Evolutionary conservation across 306 rosid species (phyloP), one percentile per base, ranked within the genome.

Genomic region (Cucurbita ficifolia): DNA sequence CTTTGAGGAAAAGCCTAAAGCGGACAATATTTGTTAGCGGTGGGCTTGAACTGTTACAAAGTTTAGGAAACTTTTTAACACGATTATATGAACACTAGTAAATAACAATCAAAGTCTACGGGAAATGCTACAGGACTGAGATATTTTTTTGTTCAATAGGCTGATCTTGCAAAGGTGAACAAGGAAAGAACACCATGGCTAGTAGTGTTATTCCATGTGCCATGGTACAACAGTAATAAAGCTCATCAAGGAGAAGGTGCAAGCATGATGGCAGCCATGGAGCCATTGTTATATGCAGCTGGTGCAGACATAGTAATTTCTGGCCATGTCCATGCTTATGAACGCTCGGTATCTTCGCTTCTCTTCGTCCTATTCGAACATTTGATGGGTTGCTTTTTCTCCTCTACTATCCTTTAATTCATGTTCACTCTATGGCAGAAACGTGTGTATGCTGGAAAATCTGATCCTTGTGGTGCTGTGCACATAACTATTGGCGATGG

Each of bases 291-390:
- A 74, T 77, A 87, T 77, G 89, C 92, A 79, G 98, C 98, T 58
- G 75, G 82, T 40, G 92, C 73, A 42, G 98, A 92, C 80, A 50
- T 92, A 42, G 85, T 88, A 40, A 62, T 92, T 59, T 75, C 96
- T 38, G 98, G 96, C 62, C 98, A 92, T 79, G 98, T 92, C 72
- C 98, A 92, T 61, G 98, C 98, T 39, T 92, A 92, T 40, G 98
- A 92, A 75, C 98, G 98, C 77, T 80, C 96, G 74, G 98, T 92
- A 87, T 29, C 78, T 40, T 17, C 57, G 70, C 36, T 64, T 17
- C 57, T 73, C 36, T 64, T 22, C 51, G 52, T 72, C 48, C 42
- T 12, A 36, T 21, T 50, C 33, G 38, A 6, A 42, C 21, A 40
- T n/a, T 11, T 8, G 21, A 7, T 68, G 38, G 29, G 1, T 36